Evolutionary conservation across 2,329 filamentous ascomycete genomes (phyloP).

Genomic region (Ceratocystis eucalypticola): DNA sequence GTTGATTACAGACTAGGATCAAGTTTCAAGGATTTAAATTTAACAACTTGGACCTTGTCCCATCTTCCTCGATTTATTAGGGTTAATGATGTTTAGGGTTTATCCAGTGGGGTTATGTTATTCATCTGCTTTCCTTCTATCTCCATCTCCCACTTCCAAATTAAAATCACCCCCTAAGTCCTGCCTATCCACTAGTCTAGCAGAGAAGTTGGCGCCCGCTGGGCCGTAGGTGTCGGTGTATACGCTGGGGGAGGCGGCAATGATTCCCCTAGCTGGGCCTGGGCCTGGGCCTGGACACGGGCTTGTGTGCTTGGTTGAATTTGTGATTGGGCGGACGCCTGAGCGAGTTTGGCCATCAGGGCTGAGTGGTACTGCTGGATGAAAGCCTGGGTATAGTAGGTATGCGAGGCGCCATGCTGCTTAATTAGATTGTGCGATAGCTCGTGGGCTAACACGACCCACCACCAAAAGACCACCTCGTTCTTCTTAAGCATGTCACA

Average conservation of each 20-base stretch:
- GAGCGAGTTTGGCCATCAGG: constrained; percentile 44
- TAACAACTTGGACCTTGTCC: too few species aligned
- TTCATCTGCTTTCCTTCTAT: background rate
- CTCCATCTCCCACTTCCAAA: background rate
- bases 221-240: background rate
- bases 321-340: background rate
- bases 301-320: background rate
- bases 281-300: background rate
- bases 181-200: constrained; percentile 7
- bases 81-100: too few species aligned
- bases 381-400: constrained; percentile 74
- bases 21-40: too few species aligned
- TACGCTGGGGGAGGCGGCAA: constrained; percentile 9
- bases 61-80: too few species aligned
- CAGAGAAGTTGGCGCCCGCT: background rate
- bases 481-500: constrained; percentile 25
- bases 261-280: background rate
- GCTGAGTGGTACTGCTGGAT: constrained; percentile 63
- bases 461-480: constrained; percentile 77
- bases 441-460: constrained; percentile 90
- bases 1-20: too few species aligned
- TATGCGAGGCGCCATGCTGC: constrained; percentile 65
- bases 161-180: background rate
- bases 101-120: too few species aligned
- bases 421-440: constrained; percentile 82